These are phyloP conservation scores for Rehmannia glutinosa DNA, from an alignment of 257 asterid genomes.

Conservation along the genomic window DNA sequence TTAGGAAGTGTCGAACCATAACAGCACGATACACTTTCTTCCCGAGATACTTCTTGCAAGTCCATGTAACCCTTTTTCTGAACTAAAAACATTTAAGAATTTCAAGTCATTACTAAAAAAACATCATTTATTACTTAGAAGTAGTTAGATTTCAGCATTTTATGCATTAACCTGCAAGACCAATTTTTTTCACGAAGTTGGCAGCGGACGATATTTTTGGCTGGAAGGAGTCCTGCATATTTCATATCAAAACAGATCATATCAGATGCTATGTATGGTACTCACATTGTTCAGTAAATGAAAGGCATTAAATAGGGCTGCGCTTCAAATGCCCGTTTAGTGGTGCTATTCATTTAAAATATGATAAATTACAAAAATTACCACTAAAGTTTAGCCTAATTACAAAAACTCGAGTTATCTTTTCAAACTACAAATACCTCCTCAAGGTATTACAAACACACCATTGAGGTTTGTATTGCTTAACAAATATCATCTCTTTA, in stretches of 20 bases:
- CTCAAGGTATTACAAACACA: too few species aligned
- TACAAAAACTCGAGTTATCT: not conserved
- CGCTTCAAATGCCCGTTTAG: not conserved
- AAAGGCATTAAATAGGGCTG: too few species aligned
- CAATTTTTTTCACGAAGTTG: conserved; percentile 62
- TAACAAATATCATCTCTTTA: too few species aligned
- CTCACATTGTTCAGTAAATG: too few species aligned
- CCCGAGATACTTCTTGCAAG: conserved; percentile 55
- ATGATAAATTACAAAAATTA: not conserved
- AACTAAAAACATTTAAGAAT: conserved; percentile 27
- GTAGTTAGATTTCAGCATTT: too few species aligned
- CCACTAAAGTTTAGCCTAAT: not conserved
- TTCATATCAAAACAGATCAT: not conserved
- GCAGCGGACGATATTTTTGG: conserved; percentile 55
- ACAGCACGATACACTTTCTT: conserved; percentile 31
- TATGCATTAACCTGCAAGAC: conserved; percentile 50
- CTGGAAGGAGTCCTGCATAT: conserved; percentile 49
- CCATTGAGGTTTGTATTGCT: too few species aligned
- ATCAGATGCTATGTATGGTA: too few species aligned
- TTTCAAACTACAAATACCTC: too few species aligned
- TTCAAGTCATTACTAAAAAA: not conserved
- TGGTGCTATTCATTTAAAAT: not conserved
- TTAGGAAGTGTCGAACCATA: conserved; percentile 79
- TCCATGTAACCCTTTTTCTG: conserved; percentile 77
- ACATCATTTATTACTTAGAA: too few species aligned